Evolutionary conservation across 148 eudicot genomes (phyloP), one percentile per base, ranked within the genome.

Genomic region (Drosera capensis): DNA sequence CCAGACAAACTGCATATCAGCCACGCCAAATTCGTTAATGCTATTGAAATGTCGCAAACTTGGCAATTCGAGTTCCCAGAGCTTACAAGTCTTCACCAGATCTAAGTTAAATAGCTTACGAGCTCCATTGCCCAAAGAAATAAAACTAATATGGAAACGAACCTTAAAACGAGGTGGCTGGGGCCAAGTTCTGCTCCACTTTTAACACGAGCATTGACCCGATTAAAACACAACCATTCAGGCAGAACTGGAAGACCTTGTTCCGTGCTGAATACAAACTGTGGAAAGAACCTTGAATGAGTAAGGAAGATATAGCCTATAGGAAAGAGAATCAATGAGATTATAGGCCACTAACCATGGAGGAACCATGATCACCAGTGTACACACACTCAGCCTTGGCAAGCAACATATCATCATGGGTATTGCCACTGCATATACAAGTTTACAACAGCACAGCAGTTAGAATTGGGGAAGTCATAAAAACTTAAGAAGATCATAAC

Each of bases 231-330:
- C 30, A 81, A 55, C 99, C 95, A 90, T 49, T 81, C 99, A 6
- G 95, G 78, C 58, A 67, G 59, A 25, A 85, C 57, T 44, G 99
- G 99, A 69, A 90, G 77, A 30, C 99, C 99, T 63, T 90, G 95
- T 56, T 90, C 99, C 95, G 81, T 81, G 68, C 80, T 78, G 52
- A 85, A 66, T 39, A 84, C 93, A 57, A 85, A 66, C 99, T 90
- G 80, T 62, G 73, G 52, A 40, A 23, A 50, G 14, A 46, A 11
- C 36, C 15, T 14, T 37, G 14, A 48, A n/a, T n/a, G n/a, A n/a
- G n/a, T n/a, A n/a, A n/a, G n/a, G 9, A 7, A 36, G 37, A 22
- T 34, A 15, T 3, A 39, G 11, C 35, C 43, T 31, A 54, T 46
- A 23, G 38, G 42, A 37, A 48, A 1, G 19, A 26, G 13, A 60